These are phyloP conservation scores for Colletotrichum sp. DNA, from an alignment of 2,329 filamentous ascomycete genomes.

Conservation along the genomic window DNA sequence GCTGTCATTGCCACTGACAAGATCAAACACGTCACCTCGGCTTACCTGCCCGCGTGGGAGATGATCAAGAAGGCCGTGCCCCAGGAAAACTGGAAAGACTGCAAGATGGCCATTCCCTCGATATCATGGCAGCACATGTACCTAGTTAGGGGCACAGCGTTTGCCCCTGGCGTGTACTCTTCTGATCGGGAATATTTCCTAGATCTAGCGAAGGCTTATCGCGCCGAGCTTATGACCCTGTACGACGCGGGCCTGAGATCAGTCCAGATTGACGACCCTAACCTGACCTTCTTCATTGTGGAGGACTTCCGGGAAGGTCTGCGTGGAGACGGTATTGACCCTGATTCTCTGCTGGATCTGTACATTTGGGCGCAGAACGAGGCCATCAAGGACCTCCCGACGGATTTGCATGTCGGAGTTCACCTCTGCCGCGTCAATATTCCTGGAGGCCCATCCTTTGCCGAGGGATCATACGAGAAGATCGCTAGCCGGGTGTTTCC, in stretches of 20 bases:
- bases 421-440: constrained; percentile 76
- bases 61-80: constrained; percentile 51
- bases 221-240: constrained; percentile 63
- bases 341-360: constrained; percentile 70
- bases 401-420: constrained; percentile 78
- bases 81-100: constrained; percentile 50
- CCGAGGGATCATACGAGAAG: constrained; percentile 68
- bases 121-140: constrained; percentile 48
- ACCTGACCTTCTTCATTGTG: constrained; percentile 76
- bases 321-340: constrained; percentile 69
- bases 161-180: constrained; percentile 23
- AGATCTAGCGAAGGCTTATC: constrained; percentile 69
- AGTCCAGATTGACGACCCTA: constrained; percentile 69
- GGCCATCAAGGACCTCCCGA: constrained; percentile 63
- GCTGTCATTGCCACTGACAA: constrained; percentile 53
- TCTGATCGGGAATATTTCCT: constrained; percentile 59
- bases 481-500: constrained; percentile 70
- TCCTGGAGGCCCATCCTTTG: constrained; percentile 67
- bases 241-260: constrained; percentile 67
- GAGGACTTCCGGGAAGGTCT: constrained; percentile 74
- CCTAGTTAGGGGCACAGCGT: constrained; percentile 24
- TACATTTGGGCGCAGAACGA: constrained; percentile 82
- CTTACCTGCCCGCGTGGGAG: constrained; percentile 54
- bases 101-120: constrained; percentile 59
- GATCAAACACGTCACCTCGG: constrained; percentile 44